Evolutionary conservation across 164 flowering plant species (phyloP), one percentile per base, ranked within the genome.

Genomic region (Litsea cubeba): DNA sequence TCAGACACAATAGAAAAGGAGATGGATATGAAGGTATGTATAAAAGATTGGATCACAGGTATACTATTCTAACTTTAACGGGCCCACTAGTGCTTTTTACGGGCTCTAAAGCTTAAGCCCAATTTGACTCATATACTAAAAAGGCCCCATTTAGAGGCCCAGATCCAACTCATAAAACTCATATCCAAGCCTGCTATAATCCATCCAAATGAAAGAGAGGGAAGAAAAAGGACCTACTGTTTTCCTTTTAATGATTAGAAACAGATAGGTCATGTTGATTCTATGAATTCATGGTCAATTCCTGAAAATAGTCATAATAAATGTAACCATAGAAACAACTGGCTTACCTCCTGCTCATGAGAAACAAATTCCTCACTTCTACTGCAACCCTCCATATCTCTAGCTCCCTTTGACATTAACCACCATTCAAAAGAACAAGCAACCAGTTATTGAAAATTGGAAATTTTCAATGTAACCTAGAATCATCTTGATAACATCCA

Each of bases 311-410:
- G 2, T 66, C 10, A 30, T 32, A 12, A 66, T 0, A 2, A 32
- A 66, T 5, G 0, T 28, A 26, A 26, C 51, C 5, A 49, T 10
- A 69, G 25, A 49, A 12, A 32, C 15, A 12, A 49, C 17, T 20
- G 17, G 50, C 14, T 69, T n/a, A 51, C 28, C 28, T 50, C 72
- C 62, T 70, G 62, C 72, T 70, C 72, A 11, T 51, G 62, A 50
- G 72, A 50, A 49, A 70, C 57, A 26, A 24, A 50, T 14, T 70
- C 72, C 22, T 70, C 72, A 8, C 62, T 63, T 70, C 72, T 24
- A 28, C 30, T 57, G 62, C 62, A 70, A 62, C 72, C 62, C 15
- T 62, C 72, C 72, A 70, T 70, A 70, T 70, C 72, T 70, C 72
- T 20, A 2, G 11, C 72, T 70, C 62, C 62, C 28, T 22, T 63